These are phyloP conservation scores for Globisporangium irregulare DNA, from an alignment of 352 stramenopile genomes.

Conservation along the genomic window DNA sequence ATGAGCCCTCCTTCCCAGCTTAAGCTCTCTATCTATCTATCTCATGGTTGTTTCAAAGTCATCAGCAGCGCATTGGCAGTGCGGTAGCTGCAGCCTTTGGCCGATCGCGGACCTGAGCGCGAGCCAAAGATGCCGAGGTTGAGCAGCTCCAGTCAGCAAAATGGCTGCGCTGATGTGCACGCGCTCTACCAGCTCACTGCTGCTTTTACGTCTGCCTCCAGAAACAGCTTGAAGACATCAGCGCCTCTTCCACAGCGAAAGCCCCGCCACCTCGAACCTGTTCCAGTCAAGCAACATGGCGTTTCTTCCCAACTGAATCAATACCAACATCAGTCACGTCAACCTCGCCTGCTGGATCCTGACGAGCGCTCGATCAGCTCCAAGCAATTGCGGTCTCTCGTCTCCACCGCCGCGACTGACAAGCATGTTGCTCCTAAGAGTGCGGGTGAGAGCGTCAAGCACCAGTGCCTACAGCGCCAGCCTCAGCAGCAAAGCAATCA, in stretches of 20 bases:
- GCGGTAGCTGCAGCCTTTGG: background rate
- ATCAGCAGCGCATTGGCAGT: background rate
- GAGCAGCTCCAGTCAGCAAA: background rate
- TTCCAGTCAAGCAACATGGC: background rate
- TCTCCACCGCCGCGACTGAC: background rate
- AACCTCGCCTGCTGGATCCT: background rate
- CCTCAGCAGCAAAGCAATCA: background rate
- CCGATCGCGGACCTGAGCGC: background rate
- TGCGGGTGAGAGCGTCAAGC: background rate
- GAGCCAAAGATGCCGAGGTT: background rate
- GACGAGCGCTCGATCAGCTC: background rate
- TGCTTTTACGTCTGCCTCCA: background rate
- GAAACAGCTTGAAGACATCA: background rate
- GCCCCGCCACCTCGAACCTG: constrained; percentile 3
- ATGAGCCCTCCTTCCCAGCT: background rate
- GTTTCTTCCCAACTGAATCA: background rate
- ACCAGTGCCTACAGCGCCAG: background rate
- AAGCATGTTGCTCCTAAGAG: background rate
- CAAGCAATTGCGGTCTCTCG: constrained; percentile 1
- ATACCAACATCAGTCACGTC: background rate
- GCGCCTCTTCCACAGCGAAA: background rate
- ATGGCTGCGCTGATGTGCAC: background rate
- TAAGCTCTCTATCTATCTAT: background rate
- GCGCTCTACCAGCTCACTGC: background rate
- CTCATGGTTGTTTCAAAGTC: background rate